Evolutionary conservation across 352 stramenopile genomes (phyloP), one percentile per base, ranked within the genome.

Genomic region (Phytophthora hibernalis): DNA sequence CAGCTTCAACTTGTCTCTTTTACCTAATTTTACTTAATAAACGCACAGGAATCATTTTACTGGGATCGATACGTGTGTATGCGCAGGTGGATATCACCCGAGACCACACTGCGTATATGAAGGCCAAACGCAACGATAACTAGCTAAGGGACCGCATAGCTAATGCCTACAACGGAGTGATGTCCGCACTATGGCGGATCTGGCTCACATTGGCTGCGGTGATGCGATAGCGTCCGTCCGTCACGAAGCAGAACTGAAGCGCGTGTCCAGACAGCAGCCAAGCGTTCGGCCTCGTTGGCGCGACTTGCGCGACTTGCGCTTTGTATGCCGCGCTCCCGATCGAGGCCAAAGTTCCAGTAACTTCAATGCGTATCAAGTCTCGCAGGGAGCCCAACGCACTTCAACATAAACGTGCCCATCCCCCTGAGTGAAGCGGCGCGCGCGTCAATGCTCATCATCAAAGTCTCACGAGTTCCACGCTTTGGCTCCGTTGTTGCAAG

Each of bases 361-460:
- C 77, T 83, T 85, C 74, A 83, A 83, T 42, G 49, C 63, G 59
- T 72, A 87, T 83, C 30, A 72, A 59, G 15, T 87, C 57, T 78
- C 50, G 52, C 43, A 79, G 76, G 76, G 68, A 43, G 38, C 18
- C 53, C 21, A 48, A 21, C 43, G 60, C 54, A 59, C 73, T 84
- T 84, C 76, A 84, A 83, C 72, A 74, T 65, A 81, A 24, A 71
- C 42, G 47, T 30, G 42, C 31, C 51, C 50, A 59, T 54, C 54
- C 33, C 28, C 57, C 45, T 16, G 18, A 57, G 49, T 62, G 72
- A 78, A 75, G 68, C 64, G 75, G 65, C 68, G 75, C 71, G 75
- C 71, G 53, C 52, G 59, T 42, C 51, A 44, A 65, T 69, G 53
- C 40, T 65, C 28, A 26, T 35, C 37, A 55, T 48, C 43, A 53